A percentile compares a stretch with the other conserved stretches of the same genome.
phyloP scores from a whole-genome alignment of 1,139 yeast species.

The Eremothecium sinecaudum region DNA sequence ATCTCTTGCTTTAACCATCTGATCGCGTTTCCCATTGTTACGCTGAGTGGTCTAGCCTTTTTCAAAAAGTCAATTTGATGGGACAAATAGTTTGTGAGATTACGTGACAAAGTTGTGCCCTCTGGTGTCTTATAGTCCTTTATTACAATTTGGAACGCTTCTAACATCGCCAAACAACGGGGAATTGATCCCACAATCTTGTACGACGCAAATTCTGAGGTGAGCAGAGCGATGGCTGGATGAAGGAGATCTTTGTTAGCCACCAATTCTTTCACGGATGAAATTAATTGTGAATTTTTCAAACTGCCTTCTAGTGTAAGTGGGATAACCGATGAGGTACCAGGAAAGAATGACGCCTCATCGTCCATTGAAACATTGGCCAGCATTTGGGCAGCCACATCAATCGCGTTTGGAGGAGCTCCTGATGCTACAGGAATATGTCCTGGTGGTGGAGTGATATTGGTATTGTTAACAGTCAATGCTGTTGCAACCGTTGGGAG shows the following conservation, averaged over 20 bases:
- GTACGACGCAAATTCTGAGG: conserved; percentile 75
- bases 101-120: conserved; percentile 77
- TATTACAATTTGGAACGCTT: conserved; percentile 75
- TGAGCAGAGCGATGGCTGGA: conserved; percentile 71
- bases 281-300: conserved; percentile 21
- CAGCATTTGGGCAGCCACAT: conserved; percentile 21
- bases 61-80: conserved; percentile 90
- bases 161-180: conserved; percentile 76
- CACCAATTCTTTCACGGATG: conserved; percentile 28
- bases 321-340: conserved; percentile 28
- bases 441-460: conserved; percentile 8
- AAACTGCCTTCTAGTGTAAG: conserved; percentile 21
- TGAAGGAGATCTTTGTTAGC: conserved; percentile 53
- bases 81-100: conserved; percentile 80
- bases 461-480: conserved; percentile 6
- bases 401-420: conserved; percentile 12
- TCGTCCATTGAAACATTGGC: conserved; percentile 25
- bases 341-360: conserved; percentile 26
- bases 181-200: conserved; percentile 84
- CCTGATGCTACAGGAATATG: conserved; percentile 9
- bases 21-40: conserved; percentile 96
- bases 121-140: conserved; percentile 75
- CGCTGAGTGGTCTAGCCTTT: conserved; percentile 83
- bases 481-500: conserved; percentile 25
- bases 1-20: conserved; percentile 95